These are phyloP conservation scores for Fusarium chuoi DNA, from an alignment of 2,329 filamentous ascomycete genomes.

Conservation along the genomic window DNA sequence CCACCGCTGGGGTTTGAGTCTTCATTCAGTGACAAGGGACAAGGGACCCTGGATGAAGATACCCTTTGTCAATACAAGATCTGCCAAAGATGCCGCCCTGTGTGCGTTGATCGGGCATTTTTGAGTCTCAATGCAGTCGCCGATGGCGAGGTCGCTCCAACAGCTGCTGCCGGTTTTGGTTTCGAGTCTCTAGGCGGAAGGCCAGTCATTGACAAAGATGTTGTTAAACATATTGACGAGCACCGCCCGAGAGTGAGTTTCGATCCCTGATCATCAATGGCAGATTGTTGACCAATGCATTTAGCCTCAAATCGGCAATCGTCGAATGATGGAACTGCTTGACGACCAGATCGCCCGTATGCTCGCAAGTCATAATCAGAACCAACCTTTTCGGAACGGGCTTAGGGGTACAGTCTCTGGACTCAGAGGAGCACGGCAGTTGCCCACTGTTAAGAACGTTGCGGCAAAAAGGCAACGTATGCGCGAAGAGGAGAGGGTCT, in stretches of 20 bases:
- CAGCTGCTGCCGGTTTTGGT: slow-evolving; percentile 62
- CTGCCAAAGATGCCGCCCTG: slow-evolving; percentile 61
- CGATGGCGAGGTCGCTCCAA: slow-evolving; percentile 61
- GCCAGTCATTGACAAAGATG: slow-evolving; percentile 55
- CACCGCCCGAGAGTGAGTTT: slow-evolving; percentile 51
- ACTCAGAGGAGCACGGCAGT: not conserved
- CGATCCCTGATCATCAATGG: no score
- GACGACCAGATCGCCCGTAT: slow-evolving; percentile 43
- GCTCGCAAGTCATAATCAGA: slow-evolving; percentile 1
- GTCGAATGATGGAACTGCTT: slow-evolving; percentile 43
- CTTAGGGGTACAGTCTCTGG: not conserved
- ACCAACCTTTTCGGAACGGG: not conserved
- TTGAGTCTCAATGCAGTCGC: slow-evolving; percentile 62
- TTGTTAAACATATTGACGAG: slow-evolving; percentile 55
- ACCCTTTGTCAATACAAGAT: slow-evolving; percentile 62
- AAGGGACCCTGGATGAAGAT: slow-evolving; percentile 52
- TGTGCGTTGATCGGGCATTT: slow-evolving; percentile 55
- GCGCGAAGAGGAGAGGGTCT: not conserved
- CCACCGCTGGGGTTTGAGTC: slow-evolving; percentile 30
- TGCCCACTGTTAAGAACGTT: slow-evolving; percentile 15
- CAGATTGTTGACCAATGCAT: not conserved
- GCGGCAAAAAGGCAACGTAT: not conserved
- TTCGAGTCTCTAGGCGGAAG: slow-evolving; percentile 58
- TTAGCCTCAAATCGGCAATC: slow-evolving; percentile 1
- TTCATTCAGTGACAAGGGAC: slow-evolving; percentile 36